Evolutionary conservation across 163 green algal genomes (phyloP).

Genomic region (Chlorella variabilis): DNA sequence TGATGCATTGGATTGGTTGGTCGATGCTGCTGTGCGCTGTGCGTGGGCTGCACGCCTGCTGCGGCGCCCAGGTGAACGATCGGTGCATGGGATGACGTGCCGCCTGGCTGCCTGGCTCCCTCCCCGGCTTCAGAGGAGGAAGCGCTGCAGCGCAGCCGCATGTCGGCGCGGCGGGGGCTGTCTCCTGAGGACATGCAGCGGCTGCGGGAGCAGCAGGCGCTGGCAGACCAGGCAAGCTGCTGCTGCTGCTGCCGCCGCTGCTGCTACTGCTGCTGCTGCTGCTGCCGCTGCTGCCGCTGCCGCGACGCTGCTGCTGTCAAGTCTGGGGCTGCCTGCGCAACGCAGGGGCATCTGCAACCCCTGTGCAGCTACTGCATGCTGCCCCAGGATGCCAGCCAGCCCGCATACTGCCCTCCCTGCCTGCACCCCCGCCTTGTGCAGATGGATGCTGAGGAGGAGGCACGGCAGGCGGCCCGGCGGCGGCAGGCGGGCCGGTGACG

Average conservation of each 20-base stretch:
- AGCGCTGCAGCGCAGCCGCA: constrained; percentile 14
- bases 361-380: neutral
- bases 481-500: neutral
- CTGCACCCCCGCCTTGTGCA: neutral
- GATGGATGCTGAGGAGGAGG: constrained; percentile 41
- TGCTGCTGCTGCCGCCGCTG: neutral
- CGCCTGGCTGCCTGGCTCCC: neutral
- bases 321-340: neutral
- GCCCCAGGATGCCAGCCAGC: too few relatives aligned
- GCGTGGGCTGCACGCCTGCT: too few relatives aligned
- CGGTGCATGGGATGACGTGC: too few relatives aligned
- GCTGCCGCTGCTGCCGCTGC: too few relatives aligned
- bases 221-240: constrained; percentile 31
- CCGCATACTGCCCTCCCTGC: too few relatives aligned
- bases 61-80: too few relatives aligned
- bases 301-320: too few relatives aligned
- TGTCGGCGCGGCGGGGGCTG: constrained; percentile 31
- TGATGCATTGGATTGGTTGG: too few relatives aligned
- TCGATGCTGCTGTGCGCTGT: too few relatives aligned
- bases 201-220: constrained; percentile 37
- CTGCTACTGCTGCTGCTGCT: neutral
- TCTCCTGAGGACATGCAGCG: constrained; percentile 42
- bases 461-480: neutral
- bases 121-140: constrained; percentile 45
- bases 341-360: too few relatives aligned